Percentiles rank a stretch among this genome's conserved stretches.
Evolutionary conservation across 495 filamentous ascomycete species (phyloP).

Genomic region (Monascus purpureus): DNA sequence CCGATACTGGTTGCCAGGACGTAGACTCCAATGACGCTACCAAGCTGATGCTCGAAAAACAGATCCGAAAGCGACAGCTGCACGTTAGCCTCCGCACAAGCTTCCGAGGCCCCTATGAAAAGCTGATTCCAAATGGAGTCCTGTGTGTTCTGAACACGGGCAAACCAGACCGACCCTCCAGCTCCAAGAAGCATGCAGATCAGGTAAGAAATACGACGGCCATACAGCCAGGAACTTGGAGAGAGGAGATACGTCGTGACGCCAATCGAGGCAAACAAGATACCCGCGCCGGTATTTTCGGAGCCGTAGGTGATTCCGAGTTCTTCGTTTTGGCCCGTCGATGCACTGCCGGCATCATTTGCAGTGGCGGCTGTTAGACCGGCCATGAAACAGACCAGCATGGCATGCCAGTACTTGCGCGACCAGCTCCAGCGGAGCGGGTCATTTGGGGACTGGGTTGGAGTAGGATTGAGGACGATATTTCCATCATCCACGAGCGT

Average conservation of each 20-base stretch:
- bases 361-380: constrained; percentile 15
- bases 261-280: constrained; percentile 14
- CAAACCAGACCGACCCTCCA: constrained; percentile 13
- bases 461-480: constrained; percentile 34
- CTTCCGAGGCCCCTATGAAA: constrained; percentile 15
- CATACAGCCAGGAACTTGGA: constrained; percentile 13
- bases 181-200: constrained; percentile 11
- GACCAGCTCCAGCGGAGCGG: constrained; percentile 37
- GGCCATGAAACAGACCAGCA: constrained; percentile 11
- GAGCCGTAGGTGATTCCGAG: constrained; percentile 10
- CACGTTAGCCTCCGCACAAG: constrained; percentile 15
- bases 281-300: constrained; percentile 14
- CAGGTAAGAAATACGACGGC: constrained; percentile 12
- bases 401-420: constrained; percentile 24
- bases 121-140: constrained; percentile 16
- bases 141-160: constrained; percentile 4
- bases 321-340: constrained; percentile 11
- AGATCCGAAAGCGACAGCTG: constrained; percentile 15
- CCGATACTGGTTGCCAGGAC: constrained; percentile 17
- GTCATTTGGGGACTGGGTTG: constrained; percentile 35
- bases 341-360: constrained; percentile 15
- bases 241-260: constrained; percentile 11
- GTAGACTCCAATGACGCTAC: constrained; percentile 12
- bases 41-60: constrained; percentile 15
- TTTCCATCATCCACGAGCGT: constrained; percentile 10